Base-by-base conservation (phyloP, 257 asterid species). In the Solanum chiquidenum region DNA sequence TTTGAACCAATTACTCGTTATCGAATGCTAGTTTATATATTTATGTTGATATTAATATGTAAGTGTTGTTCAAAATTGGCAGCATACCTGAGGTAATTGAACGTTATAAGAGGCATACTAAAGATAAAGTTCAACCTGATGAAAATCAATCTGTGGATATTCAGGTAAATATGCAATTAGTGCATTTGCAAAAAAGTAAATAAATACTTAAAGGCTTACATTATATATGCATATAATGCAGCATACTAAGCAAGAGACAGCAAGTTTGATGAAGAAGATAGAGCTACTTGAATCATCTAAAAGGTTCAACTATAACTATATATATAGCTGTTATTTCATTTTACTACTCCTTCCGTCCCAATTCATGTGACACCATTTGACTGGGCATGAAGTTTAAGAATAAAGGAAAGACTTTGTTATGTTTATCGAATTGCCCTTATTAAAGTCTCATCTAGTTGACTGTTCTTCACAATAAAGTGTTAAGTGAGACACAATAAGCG, bases 251-350 rank as follows among this genome's bases (percentile, higher is more conserved):
- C 94, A 88, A 55, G 98, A 97, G 88, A 90, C 98, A 46, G 95
- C 93, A 86, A 85, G 86, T 74, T 87, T 97, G 98, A 89, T 92
- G 94, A 95, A 93, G 89, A 94, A 92, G 94, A 92, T 95, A 66
- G 99, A 97, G 91, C 89, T 86, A 42, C 98, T 97, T 40, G 98
- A 97, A 91, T 35, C 93, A 69, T 91, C 98, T 72, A 97, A 97
- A 88, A 77, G 98, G 99, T 97, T 84, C 46, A 44, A 31, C 38
- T 29, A 29, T 20, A 44, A 31, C 38, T 29, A 29, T 20, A 62
- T 62, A 60, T 23, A 62, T 55, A 68, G 35, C 11, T 37, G 76
- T 21, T 68, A 16, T 85, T 85, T 73, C 80, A 85, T 85, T 74
- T 76, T 72, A 62, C 71, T 62, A 64, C 64, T 55, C 64, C 25